A percentile compares a stretch with the other conserved stretches of the same genome.
Conservation (phyloP, 352 stramenopile species). For the Phytophthora brassicae region DNA sequence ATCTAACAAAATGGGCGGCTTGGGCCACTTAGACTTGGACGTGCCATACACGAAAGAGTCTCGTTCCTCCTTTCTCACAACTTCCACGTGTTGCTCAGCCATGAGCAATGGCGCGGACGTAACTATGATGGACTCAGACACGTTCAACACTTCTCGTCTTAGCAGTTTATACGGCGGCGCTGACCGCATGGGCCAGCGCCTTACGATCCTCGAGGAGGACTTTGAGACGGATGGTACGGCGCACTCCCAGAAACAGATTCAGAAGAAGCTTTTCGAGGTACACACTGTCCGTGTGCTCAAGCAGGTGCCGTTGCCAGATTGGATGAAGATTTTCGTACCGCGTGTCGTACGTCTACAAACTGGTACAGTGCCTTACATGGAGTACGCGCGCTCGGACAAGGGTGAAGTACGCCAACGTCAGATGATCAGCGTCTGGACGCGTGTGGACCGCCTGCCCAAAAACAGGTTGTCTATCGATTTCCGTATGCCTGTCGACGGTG, state of each 20-base stretch:
- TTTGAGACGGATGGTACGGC: conserved; percentile 23
- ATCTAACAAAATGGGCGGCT: conserved; percentile 17
- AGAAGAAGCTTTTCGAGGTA: conserved; percentile 54
- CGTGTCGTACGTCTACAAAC: conserved; percentile 63
- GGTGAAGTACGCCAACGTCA: conserved; percentile 63
- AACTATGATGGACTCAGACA: conserved; percentile 40
- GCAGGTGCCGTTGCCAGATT: conserved; percentile 64
- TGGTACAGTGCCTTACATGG: conserved; percentile 61
- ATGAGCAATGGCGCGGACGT: conserved; percentile 34
- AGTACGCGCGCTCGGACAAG: conserved; percentile 58
- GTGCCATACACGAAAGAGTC: conserved; percentile 31
- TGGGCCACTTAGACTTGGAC: conserved; percentile 19
- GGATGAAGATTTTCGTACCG: conserved; percentile 80
- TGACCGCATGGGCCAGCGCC: conserved; percentile 19
- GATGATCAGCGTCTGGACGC: conserved; percentile 59
- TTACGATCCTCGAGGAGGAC: conserved; percentile 39
- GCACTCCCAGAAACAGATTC: conserved; percentile 45
- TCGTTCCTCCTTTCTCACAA: conserved; percentile 53
- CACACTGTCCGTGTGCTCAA: conserved; percentile 59
- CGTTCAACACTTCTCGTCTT: conserved; percentile 34
- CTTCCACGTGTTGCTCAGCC: conserved; percentile 49
- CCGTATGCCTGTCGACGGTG: conserved; percentile 32
- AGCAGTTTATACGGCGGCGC: conserved; percentile 38
- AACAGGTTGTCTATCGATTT: conserved; percentile 77
- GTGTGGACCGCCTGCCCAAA: conserved; percentile 61